Percentiles rank a stretch among this genome's conserved stretches.
Evolutionary conservation across 306 rosid species (phyloP).

Genomic region (Sicyos edulis): DNA sequence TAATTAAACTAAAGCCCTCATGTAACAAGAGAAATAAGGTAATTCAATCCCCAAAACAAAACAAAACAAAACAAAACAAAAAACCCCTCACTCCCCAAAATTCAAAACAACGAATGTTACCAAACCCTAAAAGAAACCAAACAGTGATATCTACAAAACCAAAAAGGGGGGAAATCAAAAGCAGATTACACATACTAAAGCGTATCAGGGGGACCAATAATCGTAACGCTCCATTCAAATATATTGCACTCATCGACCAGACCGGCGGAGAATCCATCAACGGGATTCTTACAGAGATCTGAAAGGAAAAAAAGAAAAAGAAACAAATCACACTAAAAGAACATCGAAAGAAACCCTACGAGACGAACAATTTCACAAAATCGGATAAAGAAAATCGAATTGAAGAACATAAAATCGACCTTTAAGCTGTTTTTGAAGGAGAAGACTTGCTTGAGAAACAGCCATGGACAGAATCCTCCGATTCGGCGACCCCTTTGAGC

Average conservation of each 20-base stretch:
- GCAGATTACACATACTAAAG: conserved; percentile 54
- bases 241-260: conserved; percentile 82
- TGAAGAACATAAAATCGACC: conserved; percentile 28
- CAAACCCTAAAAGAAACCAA: conserved; percentile 17
- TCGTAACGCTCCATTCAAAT: conserved; percentile 97
- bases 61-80: not conserved
- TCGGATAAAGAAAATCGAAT: not conserved
- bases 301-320: conserved; percentile 19
- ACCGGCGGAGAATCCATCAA: conserved; percentile 96
- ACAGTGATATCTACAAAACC: not conserved
- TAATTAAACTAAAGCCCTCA: too few species aligned
- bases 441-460: conserved; percentile 87
- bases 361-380: not conserved
- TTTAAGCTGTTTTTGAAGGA: conserved; percentile 92
- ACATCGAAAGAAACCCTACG: conserved; percentile 20
- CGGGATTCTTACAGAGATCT: conserved; percentile 97
- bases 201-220: conserved; percentile 99
- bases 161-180: not conserved
- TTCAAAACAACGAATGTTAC: not conserved
- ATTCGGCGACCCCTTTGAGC: conserved; percentile 22
- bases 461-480: conserved; percentile 41
- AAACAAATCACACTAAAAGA: not conserved
- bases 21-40: not conserved
- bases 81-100: too few species aligned
- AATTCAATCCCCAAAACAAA: not conserved